Percentiles rank a stretch among this genome's conserved stretches.
These are phyloP conservation scores for Alternaria sp. DNA, from an alignment of 2,329 filamentous ascomycete species.

Conservation along the genomic window DNA sequence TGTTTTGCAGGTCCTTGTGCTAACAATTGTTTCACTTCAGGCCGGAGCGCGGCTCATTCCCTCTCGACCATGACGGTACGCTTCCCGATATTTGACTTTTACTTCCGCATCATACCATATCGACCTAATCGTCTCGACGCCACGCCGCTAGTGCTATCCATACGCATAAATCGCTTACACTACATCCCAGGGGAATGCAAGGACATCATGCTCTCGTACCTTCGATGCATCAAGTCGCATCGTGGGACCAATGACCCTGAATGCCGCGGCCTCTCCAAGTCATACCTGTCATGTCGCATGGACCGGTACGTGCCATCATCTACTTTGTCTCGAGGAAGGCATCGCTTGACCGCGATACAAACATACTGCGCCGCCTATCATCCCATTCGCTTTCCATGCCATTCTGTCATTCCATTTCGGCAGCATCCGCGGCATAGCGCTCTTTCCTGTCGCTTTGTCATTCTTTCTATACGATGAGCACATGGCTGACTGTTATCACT, in stretches of 20 bases:
- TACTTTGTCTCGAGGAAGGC: too few relatives aligned
- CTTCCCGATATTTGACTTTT: not conserved
- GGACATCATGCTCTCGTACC: constrained; percentile 81
- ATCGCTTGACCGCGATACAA: not conserved
- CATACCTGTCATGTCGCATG: constrained; percentile 91
- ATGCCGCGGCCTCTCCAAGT: constrained; percentile 85
- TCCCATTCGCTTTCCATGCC: constrained; percentile 9
- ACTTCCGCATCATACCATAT: too few relatives aligned
- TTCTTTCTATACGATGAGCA: constrained; percentile 12
- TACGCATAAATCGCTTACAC: constrained; percentile 3
- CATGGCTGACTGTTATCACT: not conserved
- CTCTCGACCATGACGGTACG: constrained; percentile 88
- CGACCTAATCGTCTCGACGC: not conserved
- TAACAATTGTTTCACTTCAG: constrained; percentile 53
- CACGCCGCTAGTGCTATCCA: too few relatives aligned
- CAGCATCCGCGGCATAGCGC: constrained; percentile 19
- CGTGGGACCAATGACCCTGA: constrained; percentile 84
- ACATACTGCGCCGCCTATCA: not conserved
- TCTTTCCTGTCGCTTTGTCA: not conserved
- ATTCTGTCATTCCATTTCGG: constrained; percentile 32
- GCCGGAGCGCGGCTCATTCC: constrained; percentile 91
- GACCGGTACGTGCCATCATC: constrained; percentile 76
- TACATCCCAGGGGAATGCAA: constrained; percentile 81
- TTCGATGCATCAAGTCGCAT: constrained; percentile 83
- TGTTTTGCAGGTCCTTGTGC: not conserved